Base-by-base conservation (phyloP, 2,329 filamentous ascomycete species). In the Paecilomyces niveus region DNA sequence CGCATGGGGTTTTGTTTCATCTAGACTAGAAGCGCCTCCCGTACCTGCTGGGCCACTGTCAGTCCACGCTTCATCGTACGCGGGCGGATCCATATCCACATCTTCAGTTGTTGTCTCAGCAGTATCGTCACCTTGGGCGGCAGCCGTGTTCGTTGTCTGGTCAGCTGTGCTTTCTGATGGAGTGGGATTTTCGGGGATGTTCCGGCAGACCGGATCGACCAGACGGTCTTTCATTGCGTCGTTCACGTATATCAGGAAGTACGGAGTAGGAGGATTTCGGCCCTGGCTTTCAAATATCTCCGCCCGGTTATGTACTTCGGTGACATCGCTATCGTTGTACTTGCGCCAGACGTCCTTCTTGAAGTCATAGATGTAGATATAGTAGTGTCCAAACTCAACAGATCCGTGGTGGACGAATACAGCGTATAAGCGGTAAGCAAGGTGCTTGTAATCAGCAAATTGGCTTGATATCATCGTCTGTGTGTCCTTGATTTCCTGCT, bases 351-450 rank as follows among this genome's bases (percentile, higher is more conserved):
- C 79, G 35, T 86, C 77, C 53, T 85, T 83, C 63, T 87, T 83
- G 72, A 96, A 96, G 76, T 97, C 94, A 68, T 87, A 89, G 63
- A 99, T 95, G 83, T 92, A 97, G 52, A 97, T 91, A 88, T 91
- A 97, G 76, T 97, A 99, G 73, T 99, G 94, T 0, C 94, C 94
- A 53, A 87, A 87, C 52, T 81, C 83, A 49, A 87, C 81, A 29
- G 74, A 76, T 31, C 82, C 82, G 21, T 89, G 87, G 71, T 99
- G 94, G 67, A 96, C 93, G 68, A 99, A 96, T 32, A 97, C 89
- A 0, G 93, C 90, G 65, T 97, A 92, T 3, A 99, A 83, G 13
- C 85, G 85, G 72, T 97, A 99, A 10, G 87, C 84, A 53, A 90
- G 78, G 26, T 85, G 78, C 51, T 82, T 81, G 67, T 87, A 82